These are phyloP conservation scores for Coniferiporia sulphurascens DNA, from an alignment of 1,284 basidiomycete species.

Conservation along the genomic window DNA sequence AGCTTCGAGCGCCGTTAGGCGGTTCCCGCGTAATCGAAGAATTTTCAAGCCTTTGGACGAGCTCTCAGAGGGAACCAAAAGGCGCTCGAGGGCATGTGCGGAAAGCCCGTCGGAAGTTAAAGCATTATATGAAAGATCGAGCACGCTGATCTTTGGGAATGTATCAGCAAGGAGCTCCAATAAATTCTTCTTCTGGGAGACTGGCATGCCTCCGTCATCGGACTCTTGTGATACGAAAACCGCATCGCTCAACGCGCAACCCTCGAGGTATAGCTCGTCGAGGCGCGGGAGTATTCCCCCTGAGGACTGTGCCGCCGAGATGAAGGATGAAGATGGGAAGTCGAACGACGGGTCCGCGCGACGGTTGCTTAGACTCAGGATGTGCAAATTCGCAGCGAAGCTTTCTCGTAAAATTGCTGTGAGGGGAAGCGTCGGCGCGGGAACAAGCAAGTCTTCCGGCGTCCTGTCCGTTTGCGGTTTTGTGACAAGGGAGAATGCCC, in stretches of 20 bases:
- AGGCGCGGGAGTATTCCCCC: slow-evolving; percentile 51
- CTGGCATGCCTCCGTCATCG: slow-evolving; percentile 27
- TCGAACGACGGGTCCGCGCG: slow-evolving; percentile 59
- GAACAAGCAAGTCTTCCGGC: slow-evolving; percentile 51
- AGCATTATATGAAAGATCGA: slow-evolving; percentile 71
- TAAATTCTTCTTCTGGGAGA: slow-evolving; percentile 45
- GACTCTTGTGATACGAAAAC: slow-evolving; percentile 39
- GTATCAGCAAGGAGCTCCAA: slow-evolving; percentile 53
- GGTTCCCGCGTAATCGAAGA: slow-evolving; percentile 63
- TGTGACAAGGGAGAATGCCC: slow-evolving; percentile 56
- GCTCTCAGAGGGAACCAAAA: slow-evolving; percentile 40
- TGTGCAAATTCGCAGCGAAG: slow-evolving; percentile 54
- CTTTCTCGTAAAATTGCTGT: slow-evolving; percentile 52
- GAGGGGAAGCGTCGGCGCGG: slow-evolving; percentile 63
- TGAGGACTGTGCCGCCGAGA: slow-evolving; percentile 23
- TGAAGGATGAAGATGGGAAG: slow-evolving; percentile 37
- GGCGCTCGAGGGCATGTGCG: slow-evolving; percentile 37
- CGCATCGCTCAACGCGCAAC: slow-evolving; percentile 58
- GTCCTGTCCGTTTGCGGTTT: slow-evolving; percentile 18
- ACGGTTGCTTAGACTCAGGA: slow-evolving; percentile 59
- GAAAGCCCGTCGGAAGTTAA: slow-evolving; percentile 51
- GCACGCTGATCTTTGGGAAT: slow-evolving; percentile 61
- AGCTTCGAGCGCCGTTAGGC: slow-evolving; percentile 53
- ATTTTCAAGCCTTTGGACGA: slow-evolving; percentile 52
- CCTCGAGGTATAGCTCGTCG: slow-evolving; percentile 67